Evolutionary conservation across 2,329 filamentous ascomycete genomes (phyloP), one percentile per base, ranked within the genome.

Genomic region (Didymella sp.): DNA sequence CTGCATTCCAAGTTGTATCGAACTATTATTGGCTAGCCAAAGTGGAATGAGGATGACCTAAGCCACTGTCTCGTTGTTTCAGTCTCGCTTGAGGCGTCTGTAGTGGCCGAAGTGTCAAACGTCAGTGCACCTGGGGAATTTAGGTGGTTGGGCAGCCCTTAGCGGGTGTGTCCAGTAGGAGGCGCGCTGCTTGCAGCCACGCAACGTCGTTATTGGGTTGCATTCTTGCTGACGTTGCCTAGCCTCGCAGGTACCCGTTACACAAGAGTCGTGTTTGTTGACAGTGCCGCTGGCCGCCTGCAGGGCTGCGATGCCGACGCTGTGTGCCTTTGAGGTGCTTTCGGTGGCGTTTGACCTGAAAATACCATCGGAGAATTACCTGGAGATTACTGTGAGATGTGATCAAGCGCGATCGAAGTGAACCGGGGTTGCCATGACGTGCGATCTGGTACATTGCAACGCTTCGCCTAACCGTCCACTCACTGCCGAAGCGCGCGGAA

Each of bases 31-130:
- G 70, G 73, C 58, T 61, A 63, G 61, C 61, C 56, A 67, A 52
- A 60, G 66, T 51, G 69, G 73, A 73, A 76, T 76, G 72, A 56
- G 49, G 63, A 66, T 67, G 61, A 71, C 61, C 66, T 69, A 67
- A 71, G 68, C 67, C 62, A 60, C 62, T 47, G 41, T 58, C 66
- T 60, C 64, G 58, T 59, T 59, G 67, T 70, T 68, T 70, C 66
- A 68, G 48, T 58, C 59, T 56, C 50, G 52, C 60, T 62, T 59
- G 59, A 60, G 62, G 64, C 56, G 56, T 59, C 44, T 50, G 57
- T 56, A 66, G 58, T 56, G 53, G 38, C 55, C 50, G 46, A 58
- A 49, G 51, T 61, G 57, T 56, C 59, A 59, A 64, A 63, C 52
- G 43, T 58, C 52, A 58, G 45, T 58, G 57, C 48, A 37, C 41